These are phyloP conservation scores for Aureobasidium musti DNA, from an alignment of 2,329 filamentous ascomycete genomes.

Conservation along the genomic window DNA sequence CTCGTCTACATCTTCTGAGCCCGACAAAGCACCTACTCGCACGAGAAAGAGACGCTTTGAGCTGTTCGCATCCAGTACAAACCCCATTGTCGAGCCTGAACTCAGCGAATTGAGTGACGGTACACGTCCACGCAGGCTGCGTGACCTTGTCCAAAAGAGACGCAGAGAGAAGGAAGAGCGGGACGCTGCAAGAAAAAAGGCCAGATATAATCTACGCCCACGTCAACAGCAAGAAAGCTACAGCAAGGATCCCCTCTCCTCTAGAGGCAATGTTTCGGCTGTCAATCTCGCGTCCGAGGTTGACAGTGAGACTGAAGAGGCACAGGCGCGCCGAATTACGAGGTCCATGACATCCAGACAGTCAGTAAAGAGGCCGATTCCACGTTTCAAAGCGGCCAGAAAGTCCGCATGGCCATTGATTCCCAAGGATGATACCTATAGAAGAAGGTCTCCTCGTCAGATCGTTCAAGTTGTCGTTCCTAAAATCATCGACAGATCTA, in stretches of 20 bases:
- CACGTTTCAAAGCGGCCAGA: neutral
- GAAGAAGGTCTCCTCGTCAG: neutral
- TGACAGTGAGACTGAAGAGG: neutral
- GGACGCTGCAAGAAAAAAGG: neutral
- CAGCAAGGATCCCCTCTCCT: neutral
- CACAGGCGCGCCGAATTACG: neutral
- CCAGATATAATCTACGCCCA: neutral
- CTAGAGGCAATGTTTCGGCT: neutral
- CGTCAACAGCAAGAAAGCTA: neutral
- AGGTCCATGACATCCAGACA: neutral
- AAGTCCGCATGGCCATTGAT: neutral
- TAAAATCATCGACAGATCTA: neutral
- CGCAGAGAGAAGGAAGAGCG: neutral
- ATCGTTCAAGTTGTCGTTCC: neutral
- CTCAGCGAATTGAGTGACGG: neutral
- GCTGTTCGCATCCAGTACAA: neutral
- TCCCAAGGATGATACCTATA: neutral
- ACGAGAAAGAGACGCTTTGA: neutral
- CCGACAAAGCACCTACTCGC: too few relatives aligned
- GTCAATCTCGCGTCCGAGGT: neutral
- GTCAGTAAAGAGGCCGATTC: neutral
- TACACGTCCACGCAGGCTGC: neutral
- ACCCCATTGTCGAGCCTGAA: neutral
- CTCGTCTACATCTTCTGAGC: too few relatives aligned
- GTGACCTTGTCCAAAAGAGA: neutral